Percentiles rank a stretch among this genome's conserved stretches.
These are phyloP conservation scores for Chamaecrista fasciculata DNA, from an alignment of 306 rosid genomes.

Conservation along the genomic window DNA sequence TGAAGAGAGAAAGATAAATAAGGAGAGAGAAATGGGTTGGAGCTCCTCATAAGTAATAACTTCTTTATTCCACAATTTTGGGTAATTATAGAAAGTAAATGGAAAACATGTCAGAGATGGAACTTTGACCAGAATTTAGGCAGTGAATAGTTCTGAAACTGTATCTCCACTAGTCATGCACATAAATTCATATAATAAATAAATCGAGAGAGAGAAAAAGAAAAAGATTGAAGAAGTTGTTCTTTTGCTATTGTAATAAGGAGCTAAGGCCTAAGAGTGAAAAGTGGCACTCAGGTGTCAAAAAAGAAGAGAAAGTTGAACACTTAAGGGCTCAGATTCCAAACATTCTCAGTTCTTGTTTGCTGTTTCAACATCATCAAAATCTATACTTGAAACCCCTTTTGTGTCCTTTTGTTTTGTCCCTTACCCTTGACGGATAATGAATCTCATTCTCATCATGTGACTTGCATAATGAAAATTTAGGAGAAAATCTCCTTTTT, in stretches of 20 bases:
- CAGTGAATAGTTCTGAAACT: too few species aligned
- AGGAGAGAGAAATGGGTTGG: too few species aligned
- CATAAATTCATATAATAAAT: slow-evolving; percentile 1
- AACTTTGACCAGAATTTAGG: slow-evolving; percentile 15
- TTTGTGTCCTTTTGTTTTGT: neutral
- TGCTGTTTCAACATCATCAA: neutral
- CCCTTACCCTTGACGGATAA: neutral
- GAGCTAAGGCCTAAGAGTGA: neutral
- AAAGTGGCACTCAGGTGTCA: neutral
- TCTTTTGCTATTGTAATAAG: neutral
- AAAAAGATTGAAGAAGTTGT: slow-evolving; percentile 7
- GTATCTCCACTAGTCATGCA: too few species aligned
- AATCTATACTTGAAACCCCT: neutral
- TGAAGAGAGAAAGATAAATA: too few species aligned
- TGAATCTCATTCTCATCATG: neutral
- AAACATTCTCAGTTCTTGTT: neutral
- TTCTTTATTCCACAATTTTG: slow-evolving; percentile 26
- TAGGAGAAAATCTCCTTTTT: too few species aligned
- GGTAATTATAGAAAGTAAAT: slow-evolving; percentile 30
- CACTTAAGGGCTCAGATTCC: slow-evolving; percentile 3
- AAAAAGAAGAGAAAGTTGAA: slow-evolving; percentile 24
- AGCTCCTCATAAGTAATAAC: too few species aligned
- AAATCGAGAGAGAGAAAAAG: neutral
- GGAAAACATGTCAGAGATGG: slow-evolving; percentile 17
- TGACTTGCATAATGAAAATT: neutral